These are phyloP conservation scores for Jamesozyma lodderae DNA, from an alignment of 805 yeast genomes.

Conservation along the genomic window DNA sequence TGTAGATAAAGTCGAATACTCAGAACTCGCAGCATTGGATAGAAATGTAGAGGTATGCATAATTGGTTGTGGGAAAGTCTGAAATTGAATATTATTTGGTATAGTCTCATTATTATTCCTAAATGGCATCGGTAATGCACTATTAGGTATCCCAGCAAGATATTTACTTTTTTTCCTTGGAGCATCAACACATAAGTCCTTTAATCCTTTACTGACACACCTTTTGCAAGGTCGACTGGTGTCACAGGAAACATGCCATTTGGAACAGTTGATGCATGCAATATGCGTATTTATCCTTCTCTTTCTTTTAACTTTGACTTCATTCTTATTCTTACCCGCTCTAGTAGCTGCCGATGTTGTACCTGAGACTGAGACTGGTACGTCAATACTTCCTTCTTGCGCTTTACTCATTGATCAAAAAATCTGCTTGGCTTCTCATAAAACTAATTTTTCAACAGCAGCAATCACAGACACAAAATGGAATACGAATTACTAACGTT, in stretches of 20 bases:
- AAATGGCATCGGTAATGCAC: constrained; percentile 12
- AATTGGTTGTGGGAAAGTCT: neutral
- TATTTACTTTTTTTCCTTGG: constrained; percentile 82
- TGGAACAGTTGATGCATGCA: constrained; percentile 87
- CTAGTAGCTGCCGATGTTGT: too few species aligned
- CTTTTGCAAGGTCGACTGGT: constrained; percentile 70
- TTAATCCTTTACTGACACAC: constrained; percentile 62
- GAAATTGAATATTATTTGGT: neutral
- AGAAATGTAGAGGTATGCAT: constrained; percentile 33
- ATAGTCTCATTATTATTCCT: neutral
- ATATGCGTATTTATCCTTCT: constrained; percentile 61
- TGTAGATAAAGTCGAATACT: constrained; percentile 58
- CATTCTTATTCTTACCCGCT: too few species aligned
- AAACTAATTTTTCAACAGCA: too few species aligned
- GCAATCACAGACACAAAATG: too few species aligned
- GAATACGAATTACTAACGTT: too few species aligned
- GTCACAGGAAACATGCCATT: constrained; percentile 89
- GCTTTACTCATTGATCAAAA: too few species aligned
- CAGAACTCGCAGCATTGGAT: constrained; percentile 65
- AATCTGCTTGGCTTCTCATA: too few species aligned
- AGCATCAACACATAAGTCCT: constrained; percentile 73
- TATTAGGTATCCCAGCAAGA: constrained; percentile 48
- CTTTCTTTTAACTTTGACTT: constrained; percentile 6
- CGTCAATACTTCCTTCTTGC: too few species aligned
- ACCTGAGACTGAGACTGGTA: too few species aligned